phyloP scores from a whole-genome alignment of 345 rosid species.

The Euphorbia tirucalli region DNA sequence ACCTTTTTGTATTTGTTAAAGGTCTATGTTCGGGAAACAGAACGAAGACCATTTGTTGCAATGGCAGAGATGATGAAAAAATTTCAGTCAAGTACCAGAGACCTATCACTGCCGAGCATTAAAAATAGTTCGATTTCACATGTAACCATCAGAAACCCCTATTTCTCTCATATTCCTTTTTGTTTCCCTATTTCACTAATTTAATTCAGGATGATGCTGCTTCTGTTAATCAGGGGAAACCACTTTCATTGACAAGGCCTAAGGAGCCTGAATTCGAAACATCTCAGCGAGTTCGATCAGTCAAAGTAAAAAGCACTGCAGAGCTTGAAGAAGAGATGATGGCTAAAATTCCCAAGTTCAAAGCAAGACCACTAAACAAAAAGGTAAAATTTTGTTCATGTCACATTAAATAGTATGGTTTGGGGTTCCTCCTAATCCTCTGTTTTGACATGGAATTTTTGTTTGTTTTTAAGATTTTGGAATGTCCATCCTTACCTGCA shows the following conservation, averaged over 20 bases:
- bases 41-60: constrained; percentile 52
- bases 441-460: neutral
- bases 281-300: constrained; percentile 75
- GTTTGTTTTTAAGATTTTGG: constrained; percentile 55
- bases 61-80: constrained; percentile 84
- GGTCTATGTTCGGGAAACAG: constrained; percentile 59
- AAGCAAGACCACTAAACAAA: constrained; percentile 95
- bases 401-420: neutral
- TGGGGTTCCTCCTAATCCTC: neutral
- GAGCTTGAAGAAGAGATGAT: constrained; percentile 99
- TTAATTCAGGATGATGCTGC: constrained; percentile 27
- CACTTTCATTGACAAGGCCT: constrained; percentile 82
- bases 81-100: constrained; percentile 85
- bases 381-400: constrained; percentile 49
- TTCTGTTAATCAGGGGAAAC: constrained; percentile 43
- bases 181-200: neutral
- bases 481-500: constrained; percentile 61
- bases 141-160: constrained; percentile 26
- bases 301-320: constrained; percentile 75
- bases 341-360: constrained; percentile 94
- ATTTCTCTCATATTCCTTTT: constrained; percentile 1
- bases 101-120: constrained; percentile 49
- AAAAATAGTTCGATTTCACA: constrained; percentile 34
- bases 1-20: constrained; percentile 13
- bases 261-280: constrained; percentile 95